Conservation (phyloP, 2,329 filamentous ascomycete species). For the Ascochyta pisi region DNA sequence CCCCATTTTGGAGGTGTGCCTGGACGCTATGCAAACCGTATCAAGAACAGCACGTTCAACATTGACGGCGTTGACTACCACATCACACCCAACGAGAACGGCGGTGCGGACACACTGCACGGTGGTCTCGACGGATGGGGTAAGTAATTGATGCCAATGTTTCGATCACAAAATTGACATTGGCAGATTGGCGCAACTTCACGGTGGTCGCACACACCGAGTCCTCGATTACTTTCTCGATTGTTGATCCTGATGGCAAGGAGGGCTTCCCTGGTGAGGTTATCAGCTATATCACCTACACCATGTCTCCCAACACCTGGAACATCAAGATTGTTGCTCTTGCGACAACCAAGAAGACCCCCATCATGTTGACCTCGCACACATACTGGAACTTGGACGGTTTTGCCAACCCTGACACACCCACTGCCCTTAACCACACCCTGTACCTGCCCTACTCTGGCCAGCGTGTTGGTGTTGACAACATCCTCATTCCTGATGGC, state of each 20-base stretch:
- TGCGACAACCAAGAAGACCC: conserved; percentile 75
- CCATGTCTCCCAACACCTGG: conserved; percentile 70
- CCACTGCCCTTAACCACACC: conserved; percentile 71
- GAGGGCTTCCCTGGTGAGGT: conserved; percentile 83
- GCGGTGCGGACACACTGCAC: conserved; percentile 68
- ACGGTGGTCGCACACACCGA: conserved; percentile 72
- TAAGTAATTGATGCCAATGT: background rate
- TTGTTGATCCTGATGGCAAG: conserved; percentile 75
- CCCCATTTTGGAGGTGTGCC: conserved; percentile 76
- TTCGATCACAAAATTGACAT: background rate
- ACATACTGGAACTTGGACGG: conserved; percentile 86
- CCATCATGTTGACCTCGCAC: conserved; percentile 80
- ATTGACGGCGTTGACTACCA: conserved; percentile 69
- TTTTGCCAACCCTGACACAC: conserved; percentile 75
- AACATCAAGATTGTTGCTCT: conserved; percentile 75
- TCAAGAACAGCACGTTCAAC: conserved; percentile 76
- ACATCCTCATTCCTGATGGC: conserved; percentile 56
- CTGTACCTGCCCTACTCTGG: conserved; percentile 76
- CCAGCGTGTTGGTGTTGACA: conserved; percentile 71
- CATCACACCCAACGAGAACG: conserved; percentile 65
- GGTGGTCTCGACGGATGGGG: conserved; percentile 75
- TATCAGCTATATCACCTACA: conserved; percentile 76
- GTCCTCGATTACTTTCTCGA: conserved; percentile 75
- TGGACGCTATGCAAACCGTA: conserved; percentile 81
- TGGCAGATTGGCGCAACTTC: conserved; percentile 70